Percentiles rank a stretch among this genome's conserved stretches.
Evolutionary conservation across 306 rosid genomes (phyloP).

Genomic region (Vigna angularis): DNA sequence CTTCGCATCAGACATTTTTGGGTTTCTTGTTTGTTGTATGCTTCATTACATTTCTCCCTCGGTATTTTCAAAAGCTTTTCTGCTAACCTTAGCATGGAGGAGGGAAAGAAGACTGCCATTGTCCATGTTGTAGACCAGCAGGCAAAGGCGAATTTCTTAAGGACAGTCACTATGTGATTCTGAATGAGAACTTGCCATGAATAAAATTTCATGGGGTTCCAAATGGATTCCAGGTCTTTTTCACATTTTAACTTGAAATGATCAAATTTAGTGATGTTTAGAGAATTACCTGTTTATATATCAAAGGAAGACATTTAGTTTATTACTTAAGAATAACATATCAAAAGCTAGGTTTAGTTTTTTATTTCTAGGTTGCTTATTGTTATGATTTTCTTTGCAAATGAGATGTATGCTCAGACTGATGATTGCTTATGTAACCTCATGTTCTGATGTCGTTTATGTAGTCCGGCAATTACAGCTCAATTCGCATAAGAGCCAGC

Average conservation of each 20-base stretch:
- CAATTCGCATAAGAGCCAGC: not conserved
- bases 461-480: not conserved
- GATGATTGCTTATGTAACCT: constrained; percentile 21
- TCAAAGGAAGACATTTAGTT: not conserved
- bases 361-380: constrained; percentile 1
- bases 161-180: not conserved
- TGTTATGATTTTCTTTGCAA: constrained; percentile 10
- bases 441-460: not conserved
- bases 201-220: constrained; percentile 6
- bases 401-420: not conserved
- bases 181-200: constrained; percentile 8
- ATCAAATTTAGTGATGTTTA: constrained; percentile 18
- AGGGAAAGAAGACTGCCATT: constrained; percentile 56
- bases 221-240: not conserved
- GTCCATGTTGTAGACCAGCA: constrained; percentile 34
- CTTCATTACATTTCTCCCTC: constrained; percentile 26
- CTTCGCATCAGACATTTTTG: constrained; percentile 47
- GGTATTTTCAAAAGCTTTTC: not conserved
- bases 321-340: not conserved
- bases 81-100: constrained; percentile 43
- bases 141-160: constrained; percentile 14
- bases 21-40: constrained; percentile 42
- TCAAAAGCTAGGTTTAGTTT: constrained; percentile 9
- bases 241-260: constrained; percentile 8
- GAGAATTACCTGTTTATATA: constrained; percentile 1